Evolutionary conservation across 148 eudicot genomes (phyloP), one percentile per base, ranked within the genome.

Genomic region (Spergularia marina): DNA sequence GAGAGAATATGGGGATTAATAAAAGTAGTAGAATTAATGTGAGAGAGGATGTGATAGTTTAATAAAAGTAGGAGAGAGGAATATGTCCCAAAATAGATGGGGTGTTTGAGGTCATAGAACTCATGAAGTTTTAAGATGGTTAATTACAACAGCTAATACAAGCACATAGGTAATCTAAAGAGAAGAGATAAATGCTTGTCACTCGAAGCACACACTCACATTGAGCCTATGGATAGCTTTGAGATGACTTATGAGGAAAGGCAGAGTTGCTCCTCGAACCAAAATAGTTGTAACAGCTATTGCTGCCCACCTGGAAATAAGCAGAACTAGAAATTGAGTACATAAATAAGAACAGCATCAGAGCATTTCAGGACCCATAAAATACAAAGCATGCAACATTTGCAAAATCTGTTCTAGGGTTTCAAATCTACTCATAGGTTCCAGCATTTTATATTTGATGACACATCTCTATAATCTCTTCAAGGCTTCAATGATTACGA

Each of bases 221-320:
- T 83, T 86, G 55, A 90, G 81, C 81, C 83, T 88, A 76, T 88
- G 69, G 61, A 87, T 87, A 58, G 87, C 74, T 80, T 86, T 90
- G 34, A 87, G 83, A 74, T 87, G 91, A 84, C 81, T 84, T 53
- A 92, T 79, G 80, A 84, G 72, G 41, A 90, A 69, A 49, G 97
- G 97, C 71, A 90, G 14, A 14, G 85, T 77, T 51, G 84, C 78
- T 49, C 75, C 80, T 36, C 93, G 92, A 81, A 90, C 83, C 79
- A 92, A 25, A 71, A 92, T 54, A 71, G 97, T 90, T 67, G 95
- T 76, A 70, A 85, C 16, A 73, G 79, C 90, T 78, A 92, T 92
- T 52, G 93, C 79, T 77, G 88, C 90, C 95, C 97, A 90, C 95
- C 95, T 92, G 78, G 62, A 76, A 69, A 49, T 36, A 77, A 23